Conservation (phyloP, 352 stramenopile genomes). For the Pythium dissimile region DNA sequence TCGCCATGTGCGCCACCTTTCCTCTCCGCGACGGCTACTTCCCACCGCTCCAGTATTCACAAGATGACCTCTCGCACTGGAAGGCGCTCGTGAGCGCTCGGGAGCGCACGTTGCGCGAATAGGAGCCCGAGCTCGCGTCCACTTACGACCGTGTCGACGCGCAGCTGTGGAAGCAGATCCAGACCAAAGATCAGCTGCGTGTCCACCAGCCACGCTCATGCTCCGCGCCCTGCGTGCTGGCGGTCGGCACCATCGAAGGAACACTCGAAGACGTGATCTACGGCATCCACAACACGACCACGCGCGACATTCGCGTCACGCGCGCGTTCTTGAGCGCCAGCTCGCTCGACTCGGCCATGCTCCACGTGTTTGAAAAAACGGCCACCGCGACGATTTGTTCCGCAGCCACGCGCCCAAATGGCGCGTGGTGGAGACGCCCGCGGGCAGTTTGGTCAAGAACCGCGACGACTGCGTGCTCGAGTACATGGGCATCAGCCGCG, state of each 20-base stretch:
- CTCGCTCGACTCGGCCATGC: constrained; percentile 23
- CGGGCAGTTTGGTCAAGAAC: constrained; percentile 16
- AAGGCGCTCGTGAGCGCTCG: constrained; percentile 4
- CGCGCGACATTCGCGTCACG: constrained; percentile 35
- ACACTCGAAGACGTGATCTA: constrained; percentile 67
- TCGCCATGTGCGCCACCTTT: too few species aligned
- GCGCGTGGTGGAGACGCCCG: constrained; percentile 4
- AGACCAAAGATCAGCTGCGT: constrained; percentile 13
- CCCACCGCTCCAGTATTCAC: background rate
- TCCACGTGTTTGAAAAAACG: constrained; percentile 37
- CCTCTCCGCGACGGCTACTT: constrained; percentile 19
- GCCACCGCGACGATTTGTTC: constrained; percentile 22
- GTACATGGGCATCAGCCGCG: constrained; percentile 32
- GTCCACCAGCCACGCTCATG: background rate
- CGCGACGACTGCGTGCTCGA: constrained; percentile 48
- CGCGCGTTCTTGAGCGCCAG: constrained; percentile 16
- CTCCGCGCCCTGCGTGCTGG: constrained; percentile 23
- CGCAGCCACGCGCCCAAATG: constrained; percentile 18
- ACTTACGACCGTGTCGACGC: constrained; percentile 5
- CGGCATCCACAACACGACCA: constrained; percentile 34
- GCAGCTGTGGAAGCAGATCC: constrained; percentile 3
- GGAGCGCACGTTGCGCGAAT: background rate
- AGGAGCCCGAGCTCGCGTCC: background rate
- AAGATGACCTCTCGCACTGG: constrained; percentile 5
- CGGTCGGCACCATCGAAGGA: constrained; percentile 44